Evolutionary conservation across 78 protist genomes (phyloP).

Genomic region (Cavenderia fasciculata): DNA sequence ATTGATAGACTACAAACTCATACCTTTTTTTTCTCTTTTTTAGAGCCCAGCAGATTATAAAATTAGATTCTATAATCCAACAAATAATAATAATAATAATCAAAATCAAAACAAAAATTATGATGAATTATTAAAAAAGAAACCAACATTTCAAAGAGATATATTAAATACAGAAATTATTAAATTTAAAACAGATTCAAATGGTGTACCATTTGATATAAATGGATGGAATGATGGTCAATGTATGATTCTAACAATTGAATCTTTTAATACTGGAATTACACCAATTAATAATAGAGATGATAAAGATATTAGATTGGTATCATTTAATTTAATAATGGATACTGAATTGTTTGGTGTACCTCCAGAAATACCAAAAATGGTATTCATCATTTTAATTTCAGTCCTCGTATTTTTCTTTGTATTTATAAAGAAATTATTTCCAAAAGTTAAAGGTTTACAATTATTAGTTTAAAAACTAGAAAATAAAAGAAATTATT

Average conservation of each 20-base stretch:
- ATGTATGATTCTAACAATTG: conserved; percentile 27
- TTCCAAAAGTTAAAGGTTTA: conserved; percentile 20
- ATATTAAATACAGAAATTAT: conserved; percentile 54
- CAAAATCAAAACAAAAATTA: neutral
- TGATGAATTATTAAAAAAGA: neutral
- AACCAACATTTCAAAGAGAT: conserved; percentile 12
- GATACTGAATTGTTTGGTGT: conserved; percentile 20
- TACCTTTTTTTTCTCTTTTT: neutral
- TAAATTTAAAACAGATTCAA: conserved; percentile 36
- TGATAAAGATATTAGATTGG: conserved; percentile 12
- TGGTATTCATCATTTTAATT: conserved; percentile 3
- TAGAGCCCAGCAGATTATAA: conserved; percentile 62
- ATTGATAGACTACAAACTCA: neutral
- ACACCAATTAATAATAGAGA: conserved; percentile 20
- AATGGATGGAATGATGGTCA: neutral
- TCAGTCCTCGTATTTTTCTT: neutral
- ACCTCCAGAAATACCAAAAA: conserved; percentile 44
- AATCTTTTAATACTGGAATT: conserved; percentile 35
- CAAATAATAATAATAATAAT: neutral
- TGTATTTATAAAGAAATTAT: neutral
- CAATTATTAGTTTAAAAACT: conserved; percentile 5
- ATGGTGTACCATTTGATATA: conserved; percentile 12
- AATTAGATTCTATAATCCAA: conserved; percentile 40
- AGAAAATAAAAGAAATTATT: neutral
- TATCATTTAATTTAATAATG: conserved; percentile 26